Evolutionary conservation across 768 basidiomycete genomes (phyloP), one percentile per base, ranked within the genome.

Genomic region (Naematelia aurantialba): DNA sequence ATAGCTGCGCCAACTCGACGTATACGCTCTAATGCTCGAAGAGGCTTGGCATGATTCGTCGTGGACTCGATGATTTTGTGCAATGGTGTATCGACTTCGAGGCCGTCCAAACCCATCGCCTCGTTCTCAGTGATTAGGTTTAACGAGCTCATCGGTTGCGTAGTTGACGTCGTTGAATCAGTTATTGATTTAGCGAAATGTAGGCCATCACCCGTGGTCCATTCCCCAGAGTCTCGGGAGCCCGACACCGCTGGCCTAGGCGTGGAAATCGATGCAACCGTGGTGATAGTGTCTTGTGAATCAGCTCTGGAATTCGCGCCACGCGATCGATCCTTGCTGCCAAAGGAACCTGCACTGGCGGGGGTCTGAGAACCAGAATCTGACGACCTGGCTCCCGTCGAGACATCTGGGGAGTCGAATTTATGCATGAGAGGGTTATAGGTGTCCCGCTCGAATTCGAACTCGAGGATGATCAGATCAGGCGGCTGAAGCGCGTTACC

Each of bases 11-110:
- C 77, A 60, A 26, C 80, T 17, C 83, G 81, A 4, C 87, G 80
- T 59, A 89, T 75, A 2, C 88, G 80, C 64, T 89, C 85, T 4
- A 90, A 79, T 5, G 87, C 86, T 17, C 84, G 82, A 0, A 91
- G 76, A 0, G 88, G 87, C 67, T 83, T 85, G 11, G 86, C 82
- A 52, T 81, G 80, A 54, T 81, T 83, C 0, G 85, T 88, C 0
- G 88, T 90, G 58, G 84, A 86, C 62, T 84, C 86, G n/a, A 85
- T 68, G 25, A 89, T 84, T 22, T 83, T 83, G 58, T 85, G 84
- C 0, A 82, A 71, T 42, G 74, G 79, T 0, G 84, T 83, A 45
- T 76, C 66, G 10, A 73, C 45, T 1, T 77, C 76, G 4, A 68
- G 17, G 26, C 74, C 76, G 19, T 75, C 71, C 3, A 77, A 56